phyloP scores from a whole-genome alignment of 495 filamentous ascomycete species.

The Podospora australis region DNA sequence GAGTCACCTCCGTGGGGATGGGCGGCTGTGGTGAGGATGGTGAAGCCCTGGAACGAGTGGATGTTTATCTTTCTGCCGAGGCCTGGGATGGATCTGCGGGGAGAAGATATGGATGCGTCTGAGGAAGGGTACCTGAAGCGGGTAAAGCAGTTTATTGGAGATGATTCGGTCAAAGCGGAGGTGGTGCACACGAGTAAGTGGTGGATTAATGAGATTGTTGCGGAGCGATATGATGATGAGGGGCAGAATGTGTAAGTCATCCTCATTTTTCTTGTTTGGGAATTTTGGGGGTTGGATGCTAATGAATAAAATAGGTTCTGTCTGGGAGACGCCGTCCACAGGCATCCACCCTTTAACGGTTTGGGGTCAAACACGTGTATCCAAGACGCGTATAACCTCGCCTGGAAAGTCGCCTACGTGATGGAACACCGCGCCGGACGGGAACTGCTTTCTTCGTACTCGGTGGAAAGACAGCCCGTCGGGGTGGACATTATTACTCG shows the following conservation, averaged over 20 bases:
- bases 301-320: conserved; percentile 27
- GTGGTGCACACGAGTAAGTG: conserved; percentile 34
- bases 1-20: conserved; percentile 21
- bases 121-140: conserved; percentile 32
- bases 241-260: conserved; percentile 28
- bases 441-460: conserved; percentile 28
- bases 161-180: conserved; percentile 32
- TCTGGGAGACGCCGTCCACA: conserved; percentile 43
- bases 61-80: conserved; percentile 38
- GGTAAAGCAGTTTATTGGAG: conserved; percentile 46
- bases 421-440: conserved; percentile 26
- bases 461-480: conserved; percentile 37
- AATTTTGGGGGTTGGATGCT: neutral
- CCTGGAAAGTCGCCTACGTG: conserved; percentile 43
- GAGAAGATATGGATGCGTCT: conserved; percentile 14
- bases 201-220: conserved; percentile 39
- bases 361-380: conserved; percentile 46
- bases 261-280: neutral
- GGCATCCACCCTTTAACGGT: conserved; percentile 43
- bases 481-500: conserved; percentile 31
- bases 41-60: conserved; percentile 41
- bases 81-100: conserved; percentile 23
- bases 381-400: conserved; percentile 44
- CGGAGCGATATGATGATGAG: conserved; percentile 34
- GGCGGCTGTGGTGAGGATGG: conserved; percentile 35